Evolutionary conservation across 1,284 basidiomycete species (phyloP), one percentile per base, ranked within the genome.

Genomic region (Meira nashicola): DNA sequence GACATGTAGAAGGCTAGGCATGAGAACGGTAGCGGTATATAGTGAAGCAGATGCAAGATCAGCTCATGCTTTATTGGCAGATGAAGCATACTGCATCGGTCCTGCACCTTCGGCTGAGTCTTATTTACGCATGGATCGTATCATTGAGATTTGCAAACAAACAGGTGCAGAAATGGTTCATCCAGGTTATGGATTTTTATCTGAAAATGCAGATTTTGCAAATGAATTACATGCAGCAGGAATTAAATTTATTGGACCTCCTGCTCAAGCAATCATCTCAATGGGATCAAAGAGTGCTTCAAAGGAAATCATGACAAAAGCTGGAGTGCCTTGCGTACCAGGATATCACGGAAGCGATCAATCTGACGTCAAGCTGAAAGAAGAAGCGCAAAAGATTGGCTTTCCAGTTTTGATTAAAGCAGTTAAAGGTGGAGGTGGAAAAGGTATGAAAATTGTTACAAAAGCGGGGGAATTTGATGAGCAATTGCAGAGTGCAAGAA

Each of bases 21-120:
- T 95, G 72, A 86, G 85, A 82, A 92, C 89, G 0, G 89, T 95
- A 15, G 90, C 91, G 1, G 89, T 95, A 33, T 95, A 89, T 76
- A 90, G 89, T 57, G 88, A 91, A 51, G 89, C 86, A 8, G 92
- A 96, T 69, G 83, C 83, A 25, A 81, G 86, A 66, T 84, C 89
- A 0, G 79, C 91, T 57, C 91, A 94, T 79, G 37, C 48, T 14
- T 23, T 48, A 4, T 55, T 90, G 87, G 92, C 93, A n/a, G 92
- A 96, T 74, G 92, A 96, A 75, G 92, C 92, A 4, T 93, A 90
- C 76, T 89, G 88, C 68, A 92, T 96, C 54, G 92, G 93, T 0
- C 90, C 90, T 15, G 89, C 92, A 1, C 86, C 87, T 0, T 92
- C 90, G 0, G 80, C 87, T 0, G 87, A 94, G 76, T 92, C 90